phyloP scores from a whole-genome alignment of 2,329 filamentous ascomycete genomes.

The Clarireedia hainanense region DNA sequence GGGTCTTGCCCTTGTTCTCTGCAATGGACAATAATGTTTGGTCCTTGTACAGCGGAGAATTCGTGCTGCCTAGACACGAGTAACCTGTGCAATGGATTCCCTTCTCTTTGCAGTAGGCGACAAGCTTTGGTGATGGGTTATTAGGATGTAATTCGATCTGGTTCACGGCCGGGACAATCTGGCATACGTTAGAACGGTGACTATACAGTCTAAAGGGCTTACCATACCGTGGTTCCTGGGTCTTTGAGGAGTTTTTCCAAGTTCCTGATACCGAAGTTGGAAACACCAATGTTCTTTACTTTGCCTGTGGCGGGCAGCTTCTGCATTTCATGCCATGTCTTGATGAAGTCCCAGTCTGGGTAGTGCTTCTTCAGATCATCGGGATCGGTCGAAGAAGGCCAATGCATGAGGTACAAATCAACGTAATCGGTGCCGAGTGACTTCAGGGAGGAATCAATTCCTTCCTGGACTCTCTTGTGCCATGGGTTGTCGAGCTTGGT shows the following conservation, averaged over 20 bases:
- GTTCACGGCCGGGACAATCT: slow-evolving; percentile 62
- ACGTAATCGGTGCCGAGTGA: slow-evolving; percentile 57
- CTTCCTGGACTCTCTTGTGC: slow-evolving; percentile 61
- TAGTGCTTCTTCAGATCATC: slow-evolving; percentile 53
- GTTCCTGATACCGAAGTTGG: slow-evolving; percentile 78
- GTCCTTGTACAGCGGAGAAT: slow-evolving; percentile 64
- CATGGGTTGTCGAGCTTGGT: slow-evolving; percentile 79
- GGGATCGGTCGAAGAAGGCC: slow-evolving; percentile 58
- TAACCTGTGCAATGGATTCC: slow-evolving; percentile 70
- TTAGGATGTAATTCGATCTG: slow-evolving; percentile 77
- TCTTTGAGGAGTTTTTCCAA: slow-evolving; percentile 68
- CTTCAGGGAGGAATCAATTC: slow-evolving; percentile 50
- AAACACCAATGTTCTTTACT: slow-evolving; percentile 74
- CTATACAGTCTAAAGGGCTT: neutral
- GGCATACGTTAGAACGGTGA: neutral
- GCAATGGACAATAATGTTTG: slow-evolving; percentile 54
- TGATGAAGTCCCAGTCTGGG: slow-evolving; percentile 72
- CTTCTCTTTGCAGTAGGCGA: slow-evolving; percentile 64
- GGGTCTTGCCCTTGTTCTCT: slow-evolving; percentile 56
- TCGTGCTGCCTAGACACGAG: slow-evolving; percentile 63
- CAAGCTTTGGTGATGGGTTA: slow-evolving; percentile 72
- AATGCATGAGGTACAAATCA: slow-evolving; percentile 66
- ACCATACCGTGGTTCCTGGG: slow-evolving; percentile 49
- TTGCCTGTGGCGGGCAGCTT: slow-evolving; percentile 62
- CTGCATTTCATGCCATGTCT: slow-evolving; percentile 70